Evolutionary conservation across 352 stramenopile species (phyloP), one percentile per base, ranked within the genome.

Genomic region (Phytophthora pini): DNA sequence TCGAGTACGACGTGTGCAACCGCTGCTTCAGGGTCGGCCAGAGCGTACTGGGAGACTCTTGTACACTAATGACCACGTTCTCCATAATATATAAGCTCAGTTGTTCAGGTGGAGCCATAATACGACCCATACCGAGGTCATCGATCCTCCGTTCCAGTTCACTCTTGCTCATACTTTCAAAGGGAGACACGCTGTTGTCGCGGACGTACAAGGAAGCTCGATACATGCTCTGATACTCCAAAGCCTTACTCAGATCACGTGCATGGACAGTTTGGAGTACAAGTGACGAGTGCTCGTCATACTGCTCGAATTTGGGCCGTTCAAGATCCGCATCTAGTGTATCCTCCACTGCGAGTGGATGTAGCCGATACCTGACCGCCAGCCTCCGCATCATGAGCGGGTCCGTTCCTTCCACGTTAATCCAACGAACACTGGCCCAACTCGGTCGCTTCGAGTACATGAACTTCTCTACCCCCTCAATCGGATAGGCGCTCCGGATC

Each of bases 321-420:
- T 93, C 83, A 4, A 84, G 74, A 47, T 92, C 87, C 0, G 93
- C 67, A 54, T 94, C 88, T 31, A 97, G 65, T 1, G 77, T 87
- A 55, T 97, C 88, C 65, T 97, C 87, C 11, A 97, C 82, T 1
- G 89, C 87, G 5, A 97, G 77, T 1, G 89, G 89, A 34, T 97
- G 89, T 36, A 97, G 51, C 20, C 86, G 82, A 50, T 97, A 93
- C 20, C 88, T 87, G 29, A 97, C 89, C 0, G 89, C 88, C 31
- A 97, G 54, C 2, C 87, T 70, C 0, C 87, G 74, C 56, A 97
- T 77, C 51, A 87, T 62, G 4, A 96, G 34, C 7, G 82, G 68
- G 48, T 93, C 83, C 13, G 67, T 76, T 52, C 80, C 76, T 58
- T 93, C 82, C 20, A 92, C 78, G 52, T 92, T 90, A 52, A 97